Base-by-base conservation (phyloP, 2,329 filamentous ascomycete genomes). In the Colletotrichum cordylinicola region DNA sequence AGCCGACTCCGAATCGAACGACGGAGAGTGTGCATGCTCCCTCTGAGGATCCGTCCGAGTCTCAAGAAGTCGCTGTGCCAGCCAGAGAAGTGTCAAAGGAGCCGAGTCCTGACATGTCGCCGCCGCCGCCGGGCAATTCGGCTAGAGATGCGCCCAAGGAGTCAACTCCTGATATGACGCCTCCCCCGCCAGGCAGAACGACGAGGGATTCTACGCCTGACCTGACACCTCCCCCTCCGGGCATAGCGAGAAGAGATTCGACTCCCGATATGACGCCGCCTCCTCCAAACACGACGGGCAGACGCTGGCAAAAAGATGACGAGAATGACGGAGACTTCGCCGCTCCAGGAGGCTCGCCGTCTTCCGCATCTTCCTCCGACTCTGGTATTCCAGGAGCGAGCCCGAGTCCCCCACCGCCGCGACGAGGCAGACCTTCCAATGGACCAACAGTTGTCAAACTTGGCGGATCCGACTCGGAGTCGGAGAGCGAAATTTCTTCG, bases 371-470 rank as follows among this genome's bases (percentile, higher is more conserved):
- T 15, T 75, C 70, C 18, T 64, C 70, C 15, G 68, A 77, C 33
- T 69, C 62, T 2, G 74, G 74, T 35, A 76, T 76, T 24, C 74
- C 74, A 8, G 74, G 60, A 12, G 61, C 61, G 31, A 71, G 48
- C 55, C 56, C 15, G 48, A 62, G 60, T 52, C 66, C 70, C 15
- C 67, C 35, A 13, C 74, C 68, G 35, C 72, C 27, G 27, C 71
- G 74, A 52, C 74, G 67, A 24, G 21, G 33, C 37, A 75, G 60
- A 35, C 43, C 64, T 6, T 70, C 74, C 6, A 24, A n/a, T 13
- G 67, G 72, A 2, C 75, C 67, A 3, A 78, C 77, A 3, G 21
- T 78, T 3, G 77, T 78, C 12, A 65, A 75, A 13, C 70, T 78
- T 7, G 77, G 77, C n/a, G 66, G 33, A 7, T 67, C 69, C 12